A percentile compares a stretch with the other conserved stretches of the same genome.
Evolutionary conservation across 2,329 filamentous ascomycete genomes (phyloP).

Genomic region (Diaporthe eres): DNA sequence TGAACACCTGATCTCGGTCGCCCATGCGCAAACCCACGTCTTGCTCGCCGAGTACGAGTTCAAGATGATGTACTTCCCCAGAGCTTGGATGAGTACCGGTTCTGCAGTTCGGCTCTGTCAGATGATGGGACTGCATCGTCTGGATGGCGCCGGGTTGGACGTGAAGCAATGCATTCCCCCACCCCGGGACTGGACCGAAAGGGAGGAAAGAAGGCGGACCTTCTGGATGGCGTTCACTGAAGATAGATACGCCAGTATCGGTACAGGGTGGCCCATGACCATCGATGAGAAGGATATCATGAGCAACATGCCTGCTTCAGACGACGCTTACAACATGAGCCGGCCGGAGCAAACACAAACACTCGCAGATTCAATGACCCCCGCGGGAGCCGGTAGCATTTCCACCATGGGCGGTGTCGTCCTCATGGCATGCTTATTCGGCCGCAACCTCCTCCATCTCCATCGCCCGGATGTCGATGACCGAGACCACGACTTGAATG

Average conservation of each 20-base stretch:
- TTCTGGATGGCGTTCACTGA: slow-evolving; percentile 96
- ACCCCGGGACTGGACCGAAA: slow-evolving; percentile 93
- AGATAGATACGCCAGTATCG: slow-evolving; percentile 94
- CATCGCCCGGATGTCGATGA: slow-evolving; percentile 89
- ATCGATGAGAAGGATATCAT: slow-evolving; percentile 93
- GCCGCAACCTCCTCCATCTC: slow-evolving; percentile 90
- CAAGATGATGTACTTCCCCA: slow-evolving; percentile 96
- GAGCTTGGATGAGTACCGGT: slow-evolving; percentile 94
- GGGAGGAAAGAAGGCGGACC: slow-evolving; percentile 89
- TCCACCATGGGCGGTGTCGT: slow-evolving; percentile 86
- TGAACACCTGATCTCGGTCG: slow-evolving; percentile 87
- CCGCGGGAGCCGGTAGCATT: slow-evolving; percentile 79
- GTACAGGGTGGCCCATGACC: slow-evolving; percentile 96
- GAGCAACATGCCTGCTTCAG: slow-evolving; percentile 86
- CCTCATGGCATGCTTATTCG: slow-evolving; percentile 90
- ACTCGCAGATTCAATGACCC: slow-evolving; percentile 77
- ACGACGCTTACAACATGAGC: slow-evolving; percentile 88
- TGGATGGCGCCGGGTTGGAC: slow-evolving; percentile 86
- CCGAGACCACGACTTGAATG: slow-evolving; percentile 88
- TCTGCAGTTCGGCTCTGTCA: slow-evolving; percentile 84
- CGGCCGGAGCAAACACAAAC: slow-evolving; percentile 79
- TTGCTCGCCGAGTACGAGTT: slow-evolving; percentile 90
- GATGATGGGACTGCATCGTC: slow-evolving; percentile 92
- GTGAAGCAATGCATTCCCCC: slow-evolving; percentile 93
- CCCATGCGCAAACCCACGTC: slow-evolving; percentile 88